A percentile compares a stretch with the other conserved stretches of the same genome.
phyloP scores from a whole-genome alignment of 2,329 filamentous ascomycete species.

The Penicillium rolfsii region DNA sequence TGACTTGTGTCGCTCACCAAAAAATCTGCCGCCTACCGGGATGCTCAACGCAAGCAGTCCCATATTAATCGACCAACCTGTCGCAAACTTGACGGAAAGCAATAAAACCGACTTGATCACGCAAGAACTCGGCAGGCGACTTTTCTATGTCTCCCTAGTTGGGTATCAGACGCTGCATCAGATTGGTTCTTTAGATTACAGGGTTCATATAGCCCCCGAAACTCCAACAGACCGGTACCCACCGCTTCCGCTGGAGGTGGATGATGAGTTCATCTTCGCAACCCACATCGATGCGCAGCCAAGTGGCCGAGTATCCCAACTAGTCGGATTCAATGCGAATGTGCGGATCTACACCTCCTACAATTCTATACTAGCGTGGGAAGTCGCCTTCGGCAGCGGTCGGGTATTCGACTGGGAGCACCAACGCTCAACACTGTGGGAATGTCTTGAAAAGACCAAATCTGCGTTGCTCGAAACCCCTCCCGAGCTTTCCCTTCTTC shows the following conservation, averaged over 20 bases:
- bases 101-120: constrained; percentile 40
- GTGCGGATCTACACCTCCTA: constrained; percentile 80
- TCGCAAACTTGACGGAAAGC: constrained; percentile 21
- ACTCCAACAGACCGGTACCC: constrained; percentile 77
- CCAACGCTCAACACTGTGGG: constrained; percentile 73
- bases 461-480: constrained; percentile 69
- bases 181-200: constrained; percentile 70
- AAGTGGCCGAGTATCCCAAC: constrained; percentile 66
- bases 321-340: constrained; percentile 80
- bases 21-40: constrained; percentile 6
- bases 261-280: constrained; percentile 78
- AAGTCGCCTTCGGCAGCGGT: constrained; percentile 79
- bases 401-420: constrained; percentile 74
- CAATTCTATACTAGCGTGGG: constrained; percentile 75
- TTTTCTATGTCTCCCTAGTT: constrained; percentile 84
- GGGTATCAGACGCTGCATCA: constrained; percentile 78
- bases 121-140: constrained; percentile 57
- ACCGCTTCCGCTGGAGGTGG: constrained; percentile 76
- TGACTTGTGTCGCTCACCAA: constrained; percentile 39
- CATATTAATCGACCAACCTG: constrained; percentile 27
- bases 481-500: constrained; percentile 65
- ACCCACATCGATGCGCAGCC: constrained; percentile 73
- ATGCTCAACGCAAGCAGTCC: constrained; percentile 30
- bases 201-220: constrained; percentile 74
- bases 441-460: constrained; percentile 72